These are phyloP conservation scores for Volvariella surrecta DNA, from an alignment of 1,284 basidiomycete species.

Conservation along the genomic window DNA sequence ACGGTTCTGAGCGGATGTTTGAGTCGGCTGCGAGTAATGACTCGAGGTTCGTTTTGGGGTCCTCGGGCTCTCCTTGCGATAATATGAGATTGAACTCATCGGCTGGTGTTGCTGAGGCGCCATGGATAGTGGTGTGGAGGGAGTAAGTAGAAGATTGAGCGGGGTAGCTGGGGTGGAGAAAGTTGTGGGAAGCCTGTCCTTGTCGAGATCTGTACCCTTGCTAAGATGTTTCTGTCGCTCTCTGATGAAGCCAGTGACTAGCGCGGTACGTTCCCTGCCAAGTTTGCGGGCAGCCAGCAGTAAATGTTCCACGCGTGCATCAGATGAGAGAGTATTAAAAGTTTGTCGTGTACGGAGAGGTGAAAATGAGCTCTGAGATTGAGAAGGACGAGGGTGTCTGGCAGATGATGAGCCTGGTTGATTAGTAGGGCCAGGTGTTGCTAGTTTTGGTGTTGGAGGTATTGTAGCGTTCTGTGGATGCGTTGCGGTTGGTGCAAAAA, in stretches of 20 bases:
- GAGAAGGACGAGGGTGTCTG: not conserved
- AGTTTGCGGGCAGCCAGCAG: slow-evolving; percentile 50
- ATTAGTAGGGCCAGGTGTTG: not conserved
- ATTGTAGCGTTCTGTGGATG: not conserved
- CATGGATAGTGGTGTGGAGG: no score
- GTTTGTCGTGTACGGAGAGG: slow-evolving; percentile 3
- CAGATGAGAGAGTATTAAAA: slow-evolving; percentile 25
- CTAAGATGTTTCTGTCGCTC: slow-evolving; percentile 22
- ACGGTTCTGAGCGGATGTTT: no score
- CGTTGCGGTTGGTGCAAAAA: no score
- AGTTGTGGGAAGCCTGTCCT: no score
- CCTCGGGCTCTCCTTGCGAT: no score
- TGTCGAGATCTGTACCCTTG: slow-evolving; percentile 17
- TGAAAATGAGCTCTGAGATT: slow-evolving; percentile 2
- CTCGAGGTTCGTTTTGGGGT: no score
- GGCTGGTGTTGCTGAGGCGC: no score
- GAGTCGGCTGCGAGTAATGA: no score
- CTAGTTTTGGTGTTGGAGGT: slow-evolving; percentile 1
- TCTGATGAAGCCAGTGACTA: slow-evolving; percentile 32
- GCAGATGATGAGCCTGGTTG: not conserved
- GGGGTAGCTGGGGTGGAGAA: no score
- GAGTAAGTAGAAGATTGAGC: no score
- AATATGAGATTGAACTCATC: no score
- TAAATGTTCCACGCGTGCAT: slow-evolving; percentile 53
- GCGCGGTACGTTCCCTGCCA: slow-evolving; percentile 41